These are phyloP conservation scores for Aspergillus transmontanensis DNA, from an alignment of 2,329 filamentous ascomycete species.

Conservation along the genomic window DNA sequence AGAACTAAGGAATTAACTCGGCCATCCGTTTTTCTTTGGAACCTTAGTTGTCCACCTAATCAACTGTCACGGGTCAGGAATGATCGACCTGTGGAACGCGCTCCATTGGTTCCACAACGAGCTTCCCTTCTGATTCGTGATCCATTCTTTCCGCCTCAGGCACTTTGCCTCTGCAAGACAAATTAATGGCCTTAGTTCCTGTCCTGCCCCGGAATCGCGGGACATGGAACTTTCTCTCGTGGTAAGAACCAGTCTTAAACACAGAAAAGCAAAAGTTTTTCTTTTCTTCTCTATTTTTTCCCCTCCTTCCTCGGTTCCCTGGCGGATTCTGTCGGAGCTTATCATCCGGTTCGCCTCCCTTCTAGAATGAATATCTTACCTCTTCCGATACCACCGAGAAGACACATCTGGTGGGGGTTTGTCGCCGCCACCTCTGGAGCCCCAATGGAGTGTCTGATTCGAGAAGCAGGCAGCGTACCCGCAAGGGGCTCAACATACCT, in stretches of 20 bases:
- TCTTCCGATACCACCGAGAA: background rate
- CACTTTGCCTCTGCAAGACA: conserved; percentile 9
- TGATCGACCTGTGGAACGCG: conserved; percentile 20
- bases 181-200: background rate
- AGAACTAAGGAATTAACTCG: background rate
- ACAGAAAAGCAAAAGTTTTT: background rate
- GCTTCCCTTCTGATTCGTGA: conserved; percentile 8
- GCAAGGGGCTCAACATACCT: background rate
- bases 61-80: conserved; percentile 9
- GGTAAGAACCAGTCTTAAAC: background rate
- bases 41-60: background rate
- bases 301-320: background rate
- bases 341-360: conserved; percentile 13
- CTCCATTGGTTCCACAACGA: background rate
- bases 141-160: conserved; percentile 7
- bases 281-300: background rate
- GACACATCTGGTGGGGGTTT: background rate
- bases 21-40: background rate
- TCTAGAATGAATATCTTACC: conserved; percentile 5
- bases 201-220: background rate
- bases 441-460: background rate
- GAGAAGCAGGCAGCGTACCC: background rate
- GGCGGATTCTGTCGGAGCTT: background rate
- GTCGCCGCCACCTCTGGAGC: conserved; percentile 1
- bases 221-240: background rate